Base-by-base conservation (phyloP, 2,329 filamentous ascomycete species). In the Trichoderma endophyticum region DNA sequence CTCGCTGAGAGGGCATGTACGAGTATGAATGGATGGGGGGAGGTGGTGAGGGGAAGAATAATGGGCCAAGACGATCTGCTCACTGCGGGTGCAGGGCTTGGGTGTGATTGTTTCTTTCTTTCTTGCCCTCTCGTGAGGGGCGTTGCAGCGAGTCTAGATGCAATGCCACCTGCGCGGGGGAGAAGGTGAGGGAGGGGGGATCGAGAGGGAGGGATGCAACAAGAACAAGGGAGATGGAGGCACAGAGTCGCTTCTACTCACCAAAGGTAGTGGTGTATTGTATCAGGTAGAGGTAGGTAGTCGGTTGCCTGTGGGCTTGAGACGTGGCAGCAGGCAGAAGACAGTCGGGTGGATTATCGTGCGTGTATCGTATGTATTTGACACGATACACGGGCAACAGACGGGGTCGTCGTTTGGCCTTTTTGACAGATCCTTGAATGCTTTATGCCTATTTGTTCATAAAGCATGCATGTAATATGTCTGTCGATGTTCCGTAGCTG, bases 131-230 rank as follows among this genome's bases (percentile, higher is more conserved):
- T 51, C 30, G 65, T 60, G 65, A 68, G 65, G 65, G 56, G 65
- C 57, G 65, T 68, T 60, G 65, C 54, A 60, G 56, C 56, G 54
- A 68, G 56, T 24, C 56, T 59, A 57, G 54, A 68, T 68, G 65
- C 61, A 39, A 64, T 71, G 54, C 62, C 65, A 68, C 65, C 65
- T 60, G 65, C 65, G 70, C 62, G 65, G 65, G 65, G 56, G 21
- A 67, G 64, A 21, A 21, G 65, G 65, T 15, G 34, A 34, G 61
- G 51, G 54, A 54, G 34, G 61, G 60, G 48, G 18, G 4, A 15
- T 61, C 57, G 9, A 36, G 56, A 60, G 59, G 67, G 56, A 62
- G 67, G 67, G 59, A 63, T 61, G 57, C 57, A 56, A 18, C 24
- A 60, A 60, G 54, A 56, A 18, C 24, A 60, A 60, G 54, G 65